A percentile compares a stretch with the other conserved stretches of the same genome.
phyloP scores from a whole-genome alignment of 2,329 filamentous ascomycete species.

The Fusarium sp. region DNA sequence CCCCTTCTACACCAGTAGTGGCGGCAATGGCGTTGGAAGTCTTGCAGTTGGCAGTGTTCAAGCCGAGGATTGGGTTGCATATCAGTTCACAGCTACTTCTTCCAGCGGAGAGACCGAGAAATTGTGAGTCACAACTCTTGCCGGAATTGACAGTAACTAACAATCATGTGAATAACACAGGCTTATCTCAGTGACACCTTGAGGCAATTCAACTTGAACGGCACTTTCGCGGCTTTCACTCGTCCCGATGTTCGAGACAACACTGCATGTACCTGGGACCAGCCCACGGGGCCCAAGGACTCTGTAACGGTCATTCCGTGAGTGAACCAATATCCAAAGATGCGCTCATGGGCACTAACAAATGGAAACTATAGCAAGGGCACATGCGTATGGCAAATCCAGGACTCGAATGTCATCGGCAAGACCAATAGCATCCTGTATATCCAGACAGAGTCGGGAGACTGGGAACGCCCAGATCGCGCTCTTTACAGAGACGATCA shows the following conservation, averaged over 20 bases:
- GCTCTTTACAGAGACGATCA: not conserved
- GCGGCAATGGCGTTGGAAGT: constrained; percentile 6
- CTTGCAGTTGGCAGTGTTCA: constrained; percentile 8
- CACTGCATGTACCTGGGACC: not conserved
- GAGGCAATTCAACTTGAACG: not conserved
- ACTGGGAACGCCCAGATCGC: not conserved
- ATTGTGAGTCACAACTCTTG: not conserved
- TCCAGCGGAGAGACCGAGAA: constrained; percentile 4
- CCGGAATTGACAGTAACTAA: not conserved
- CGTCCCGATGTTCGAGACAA: not conserved
- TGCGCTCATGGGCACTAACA: not conserved
- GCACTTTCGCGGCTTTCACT: not conserved
- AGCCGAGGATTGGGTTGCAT: constrained; percentile 2
- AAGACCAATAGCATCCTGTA: not conserved
- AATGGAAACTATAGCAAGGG: not conserved
- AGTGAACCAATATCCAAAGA: not conserved
- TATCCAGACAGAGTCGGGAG: not conserved
- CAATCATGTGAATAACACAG: not conserved
- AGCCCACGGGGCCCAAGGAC: not conserved
- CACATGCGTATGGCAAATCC: not conserved
- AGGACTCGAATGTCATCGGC: not conserved
- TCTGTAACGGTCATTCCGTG: not conserved
- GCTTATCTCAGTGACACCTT: not conserved
- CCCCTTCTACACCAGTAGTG: constrained; percentile 9
- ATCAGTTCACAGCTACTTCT: constrained; percentile 7